Percentiles rank a stretch among this genome's conserved stretches.
Conservation (phyloP, 2,329 filamentous ascomycete genomes). For the Tolypocladium endophyticum region DNA sequence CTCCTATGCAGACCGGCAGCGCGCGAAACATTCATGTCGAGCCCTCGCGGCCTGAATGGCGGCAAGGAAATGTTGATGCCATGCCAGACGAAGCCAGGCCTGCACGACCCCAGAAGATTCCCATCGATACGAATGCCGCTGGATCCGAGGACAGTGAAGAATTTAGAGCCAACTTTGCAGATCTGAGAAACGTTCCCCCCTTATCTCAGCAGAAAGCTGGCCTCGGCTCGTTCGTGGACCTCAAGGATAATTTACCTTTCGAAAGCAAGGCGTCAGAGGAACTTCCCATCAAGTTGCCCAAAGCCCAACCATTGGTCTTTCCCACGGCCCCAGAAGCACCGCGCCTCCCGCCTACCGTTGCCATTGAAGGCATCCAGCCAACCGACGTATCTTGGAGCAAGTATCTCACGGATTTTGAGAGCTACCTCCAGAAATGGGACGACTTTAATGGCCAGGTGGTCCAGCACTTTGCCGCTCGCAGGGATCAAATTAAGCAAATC, state of each 20-base stretch:
- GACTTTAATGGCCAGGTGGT: slow-evolving; percentile 41
- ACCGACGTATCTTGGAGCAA: slow-evolving; percentile 33
- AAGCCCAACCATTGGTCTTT: slow-evolving; percentile 28
- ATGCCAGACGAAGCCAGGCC: slow-evolving; percentile 12
- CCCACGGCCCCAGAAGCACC: slow-evolving; percentile 40
- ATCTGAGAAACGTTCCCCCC: slow-evolving; percentile 46
- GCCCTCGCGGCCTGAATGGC: slow-evolving; percentile 49
- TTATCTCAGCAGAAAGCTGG: slow-evolving; percentile 37
- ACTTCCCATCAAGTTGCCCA: slow-evolving; percentile 24
- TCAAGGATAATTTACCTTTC: slow-evolving; percentile 48
- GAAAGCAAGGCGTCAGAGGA: slow-evolving; percentile 37
- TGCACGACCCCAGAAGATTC: slow-evolving; percentile 6
- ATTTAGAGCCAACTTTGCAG: slow-evolving; percentile 41
- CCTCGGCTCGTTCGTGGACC: slow-evolving; percentile 42
- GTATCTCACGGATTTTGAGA: slow-evolving; percentile 42
- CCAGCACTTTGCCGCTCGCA: slow-evolving; percentile 43
- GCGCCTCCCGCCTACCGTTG: slow-evolving; percentile 30
- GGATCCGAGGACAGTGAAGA: slow-evolving; percentile 48
- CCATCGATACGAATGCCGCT: slow-evolving; percentile 23
- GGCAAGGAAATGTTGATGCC: slow-evolving; percentile 34
- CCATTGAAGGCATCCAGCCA: slow-evolving; percentile 32
- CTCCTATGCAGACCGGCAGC: slow-evolving; percentile 9
- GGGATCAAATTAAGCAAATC: slow-evolving; percentile 27
- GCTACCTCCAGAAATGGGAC: slow-evolving; percentile 41
- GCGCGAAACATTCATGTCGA: slow-evolving; percentile 47